Evolutionary conservation across 2,329 filamentous ascomycete genomes (phyloP), one percentile per base, ranked within the genome.

Genomic region (Colletotrichum musae): DNA sequence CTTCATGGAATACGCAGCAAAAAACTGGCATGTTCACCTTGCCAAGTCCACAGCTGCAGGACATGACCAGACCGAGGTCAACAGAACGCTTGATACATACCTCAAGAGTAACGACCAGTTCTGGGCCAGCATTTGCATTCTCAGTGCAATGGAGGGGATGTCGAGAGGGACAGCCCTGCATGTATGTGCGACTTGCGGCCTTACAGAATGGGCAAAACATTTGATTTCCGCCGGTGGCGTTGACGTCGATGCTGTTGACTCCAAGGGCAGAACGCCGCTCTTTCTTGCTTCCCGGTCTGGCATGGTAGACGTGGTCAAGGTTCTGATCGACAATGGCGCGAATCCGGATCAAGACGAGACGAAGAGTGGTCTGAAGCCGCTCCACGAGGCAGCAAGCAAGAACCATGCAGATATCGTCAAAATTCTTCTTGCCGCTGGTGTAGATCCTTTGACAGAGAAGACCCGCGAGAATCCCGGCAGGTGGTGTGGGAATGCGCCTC

Each of bases 311-410:
- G 64, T 72, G 4, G 63, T 75, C 6, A 59, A 62, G 1, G 48
- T 71, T 0, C 56, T 80, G 28, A 28, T 79, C 2, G 58, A 58
- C 4, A 65, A 72, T 12, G 76, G 75, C 1, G 79, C 76, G 5
- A 68, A 77, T 16, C 74, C 73, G 10, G 70, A 78, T 51, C 39
- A 60, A 16, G 48, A 64, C 1, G 71, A 77, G 2, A 58, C 51
- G 4, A 4, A 16, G 6, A 2, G 63, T 18, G 80, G 81, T 0
- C 51, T 73, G 1, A 79, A 71, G n/a, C 78, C 82, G 6, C 66
- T 84, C 1, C 79, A 83, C 59, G 6, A 69, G 26, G 81, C 81
- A 6, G 79, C 80, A 3, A 67, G 6, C 4, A 73, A 70, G 9
- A 80, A 81, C 45, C 75, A 79, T 63, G 58, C 68, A 4, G 68